These are phyloP conservation scores for Fulvia fulva DNA, from an alignment of 2,329 filamentous ascomycete species.

Conservation along the genomic window DNA sequence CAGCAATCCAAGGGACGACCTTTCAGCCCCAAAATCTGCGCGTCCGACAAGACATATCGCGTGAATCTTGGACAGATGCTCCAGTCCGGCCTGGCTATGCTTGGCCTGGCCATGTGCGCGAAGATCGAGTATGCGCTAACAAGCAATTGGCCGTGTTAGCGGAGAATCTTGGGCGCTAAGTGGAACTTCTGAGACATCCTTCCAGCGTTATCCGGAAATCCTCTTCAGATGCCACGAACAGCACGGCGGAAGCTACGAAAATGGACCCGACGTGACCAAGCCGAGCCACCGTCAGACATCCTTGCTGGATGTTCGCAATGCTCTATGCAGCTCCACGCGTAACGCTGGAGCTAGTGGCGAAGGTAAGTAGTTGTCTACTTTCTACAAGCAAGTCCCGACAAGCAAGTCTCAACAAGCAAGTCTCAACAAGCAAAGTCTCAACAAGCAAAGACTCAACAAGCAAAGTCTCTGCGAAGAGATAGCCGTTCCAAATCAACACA, in stretches of 20 bases:
- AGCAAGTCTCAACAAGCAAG: too few relatives aligned
- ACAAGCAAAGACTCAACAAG: background rate
- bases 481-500: too few relatives aligned
- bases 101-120: background rate
- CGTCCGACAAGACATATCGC: background rate
- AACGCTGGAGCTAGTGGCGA: background rate
- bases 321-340: background rate
- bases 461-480: background rate
- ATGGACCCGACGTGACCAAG: background rate
- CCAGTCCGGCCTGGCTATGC: background rate
- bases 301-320: background rate
- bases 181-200: background rate
- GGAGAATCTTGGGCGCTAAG: background rate
- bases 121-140: background rate
- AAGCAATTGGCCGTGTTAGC: background rate
- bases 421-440: too few relatives aligned
- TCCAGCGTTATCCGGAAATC: background rate
- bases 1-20: background rate
- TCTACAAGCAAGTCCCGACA: too few relatives aligned
- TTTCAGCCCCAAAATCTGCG: background rate
- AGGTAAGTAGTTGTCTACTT: background rate
- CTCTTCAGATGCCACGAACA: background rate
- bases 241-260: background rate
- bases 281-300: background rate
- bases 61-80: background rate